phyloP scores from a whole-genome alignment of 192 early-diverging fungal species.

The Entophlyctis luteolus region DNA sequence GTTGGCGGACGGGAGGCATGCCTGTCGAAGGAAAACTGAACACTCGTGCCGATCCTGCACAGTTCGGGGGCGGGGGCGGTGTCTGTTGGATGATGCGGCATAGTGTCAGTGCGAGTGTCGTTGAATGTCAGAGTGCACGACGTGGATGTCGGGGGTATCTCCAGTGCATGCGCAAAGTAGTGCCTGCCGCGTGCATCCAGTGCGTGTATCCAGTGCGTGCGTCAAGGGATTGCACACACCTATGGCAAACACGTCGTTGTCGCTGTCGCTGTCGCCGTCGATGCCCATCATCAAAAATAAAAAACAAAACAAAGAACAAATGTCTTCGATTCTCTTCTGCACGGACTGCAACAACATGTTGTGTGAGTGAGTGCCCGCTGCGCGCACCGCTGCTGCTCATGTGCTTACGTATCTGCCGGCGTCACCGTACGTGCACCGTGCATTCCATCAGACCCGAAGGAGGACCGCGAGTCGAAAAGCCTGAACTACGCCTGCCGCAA shows the following conservation, averaged over 20 bases:
- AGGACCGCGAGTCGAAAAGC: constrained; percentile 34
- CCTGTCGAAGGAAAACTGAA: not conserved
- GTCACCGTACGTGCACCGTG: not conserved
- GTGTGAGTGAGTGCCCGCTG: not conserved
- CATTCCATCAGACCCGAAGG: constrained; percentile 45
- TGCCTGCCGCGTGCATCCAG: too few relatives aligned
- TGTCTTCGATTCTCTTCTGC: constrained; percentile 20
- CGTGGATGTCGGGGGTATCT: too few relatives aligned
- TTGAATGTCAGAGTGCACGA: too few relatives aligned
- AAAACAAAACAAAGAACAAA: not conserved
- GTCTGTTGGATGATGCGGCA: too few relatives aligned
- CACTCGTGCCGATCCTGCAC: constrained; percentile 20
- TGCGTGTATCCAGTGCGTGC: too few relatives aligned
- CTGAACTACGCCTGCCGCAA: constrained; percentile 53
- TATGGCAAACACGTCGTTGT: constrained; percentile 3
- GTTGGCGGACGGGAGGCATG: too few relatives aligned
- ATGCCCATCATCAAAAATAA: too few relatives aligned
- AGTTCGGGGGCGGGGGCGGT: constrained; percentile 16
- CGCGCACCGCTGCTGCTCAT: too few relatives aligned
- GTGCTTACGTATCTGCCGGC: constrained; percentile 19
- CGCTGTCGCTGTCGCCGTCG: not conserved
- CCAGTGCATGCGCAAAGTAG: too few relatives aligned
- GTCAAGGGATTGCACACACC: too few relatives aligned
- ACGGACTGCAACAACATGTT: constrained; percentile 28
- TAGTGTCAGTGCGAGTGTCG: too few relatives aligned